phyloP scores from a whole-genome alignment of 192 early-diverging fungal species.

The Rhizoclosmatium globosum region DNA sequence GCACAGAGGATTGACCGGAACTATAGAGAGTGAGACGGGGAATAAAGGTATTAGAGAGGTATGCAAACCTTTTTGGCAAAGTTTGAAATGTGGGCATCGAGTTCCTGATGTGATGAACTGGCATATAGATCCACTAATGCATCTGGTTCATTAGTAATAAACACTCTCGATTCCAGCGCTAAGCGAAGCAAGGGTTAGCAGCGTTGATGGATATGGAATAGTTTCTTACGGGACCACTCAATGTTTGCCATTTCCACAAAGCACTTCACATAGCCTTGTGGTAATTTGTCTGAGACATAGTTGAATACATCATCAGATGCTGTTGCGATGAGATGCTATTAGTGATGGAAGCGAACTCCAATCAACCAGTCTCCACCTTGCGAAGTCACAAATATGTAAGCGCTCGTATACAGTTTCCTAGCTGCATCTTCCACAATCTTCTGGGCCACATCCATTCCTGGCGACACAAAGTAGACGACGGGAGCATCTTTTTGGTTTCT shows the following conservation, averaged over 20 bases:
- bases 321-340: too few relatives aligned
- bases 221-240: constrained; percentile 76
- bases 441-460: background rate
- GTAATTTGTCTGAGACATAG: background rate
- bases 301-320: background rate
- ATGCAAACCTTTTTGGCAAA: constrained; percentile 44
- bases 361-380: too few relatives aligned
- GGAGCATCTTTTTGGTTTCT: background rate
- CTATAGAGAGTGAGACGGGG: constrained; percentile 56
- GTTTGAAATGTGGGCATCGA: background rate
- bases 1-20: constrained; percentile 34
- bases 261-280: constrained; percentile 53
- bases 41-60: constrained; percentile 76
- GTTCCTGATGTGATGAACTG: too few relatives aligned
- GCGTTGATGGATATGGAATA: too few relatives aligned
- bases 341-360: too few relatives aligned
- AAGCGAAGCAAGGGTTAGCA: too few relatives aligned
- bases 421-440: constrained; percentile 17
- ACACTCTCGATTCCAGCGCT: constrained; percentile 72
- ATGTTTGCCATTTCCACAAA: constrained; percentile 76
- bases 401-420: background rate
- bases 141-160: constrained; percentile 71
- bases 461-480: constrained; percentile 36
- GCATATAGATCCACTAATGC: constrained; percentile 61
- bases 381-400: constrained; percentile 24